Evolutionary conservation across 2,329 filamentous ascomycete species (phyloP), one percentile per base, ranked within the genome.

Genomic region (Diaporthe vexans): DNA sequence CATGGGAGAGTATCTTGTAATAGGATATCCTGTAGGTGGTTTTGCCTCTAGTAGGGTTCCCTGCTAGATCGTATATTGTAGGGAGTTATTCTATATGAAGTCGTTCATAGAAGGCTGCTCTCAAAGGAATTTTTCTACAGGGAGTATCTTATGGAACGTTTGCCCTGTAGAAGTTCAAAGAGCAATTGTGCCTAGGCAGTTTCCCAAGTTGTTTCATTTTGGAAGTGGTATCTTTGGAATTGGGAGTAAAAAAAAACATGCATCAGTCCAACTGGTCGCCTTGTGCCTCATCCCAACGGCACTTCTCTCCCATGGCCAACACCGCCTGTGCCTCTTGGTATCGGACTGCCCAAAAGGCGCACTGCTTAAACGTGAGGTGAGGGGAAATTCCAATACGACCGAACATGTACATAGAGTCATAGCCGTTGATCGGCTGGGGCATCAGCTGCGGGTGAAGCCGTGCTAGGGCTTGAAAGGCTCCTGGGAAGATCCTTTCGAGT

Each of bases 351-450:
- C 61, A 52, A 21, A 37, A 3, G 11, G 61, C 46, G 46, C 43
- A 67, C 61, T 51, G 61, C 61, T 11, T 48, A 13, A 29, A 29
- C 13, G 46, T 54, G 33, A 72, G 57, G 19, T 72, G 35, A 7
- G 58, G 48, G 40, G 11, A 19, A 19, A 72, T n/a, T 19, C 70
- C 70, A 10, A 58, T 24, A 24, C 48, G 48, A 35, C 70, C 70
- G 24, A 63, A 7, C 48, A 63, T 54, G 48, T 56, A 72, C 70
- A 35, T 59, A 37, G 57, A 46, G 6, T n/a, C 59, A 48, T 56
- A 33, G 9, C 46, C 57, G 24, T 37, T 35, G 11, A 59, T 17
- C 33, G 69, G 21, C 17, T 43, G 24, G 7, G 24, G n/a, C 57
- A 54, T 46, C 17, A 72, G 11, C 26, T 56, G 57, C 13, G 70